Conservation (phyloP, 495 filamentous ascomycete genomes). For the Penicillium desertorum region DNA sequence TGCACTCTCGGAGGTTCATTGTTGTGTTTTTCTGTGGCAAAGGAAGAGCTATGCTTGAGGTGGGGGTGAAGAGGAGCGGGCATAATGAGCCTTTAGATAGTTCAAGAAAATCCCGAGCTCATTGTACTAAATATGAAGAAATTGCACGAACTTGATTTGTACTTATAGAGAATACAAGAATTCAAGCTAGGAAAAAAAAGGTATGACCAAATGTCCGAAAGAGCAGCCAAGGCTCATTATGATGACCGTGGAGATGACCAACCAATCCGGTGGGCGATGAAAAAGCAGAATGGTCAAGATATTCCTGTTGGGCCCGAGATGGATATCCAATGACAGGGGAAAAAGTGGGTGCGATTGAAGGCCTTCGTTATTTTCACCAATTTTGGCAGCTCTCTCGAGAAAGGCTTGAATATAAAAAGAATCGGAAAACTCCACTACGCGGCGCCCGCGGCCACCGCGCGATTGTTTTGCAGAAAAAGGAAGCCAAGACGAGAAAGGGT, state of each 20-base stretch:
- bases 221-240: background rate
- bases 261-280: too few species aligned
- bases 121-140: background rate
- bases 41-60: slow-evolving; percentile 25
- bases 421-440: background rate
- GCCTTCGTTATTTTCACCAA: background rate
- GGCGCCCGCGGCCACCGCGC: slow-evolving; percentile 20
- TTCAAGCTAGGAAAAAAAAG: background rate
- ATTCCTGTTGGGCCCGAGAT: background rate
- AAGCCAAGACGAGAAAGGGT: slow-evolving; percentile 27
- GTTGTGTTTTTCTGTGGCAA: slow-evolving; percentile 21
- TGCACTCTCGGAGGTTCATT: slow-evolving; percentile 32
- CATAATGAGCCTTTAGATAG: slow-evolving; percentile 24
- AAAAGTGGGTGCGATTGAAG: background rate
- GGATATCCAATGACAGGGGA: background rate
- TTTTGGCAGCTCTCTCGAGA: background rate
- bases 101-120: background rate
- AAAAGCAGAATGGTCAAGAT: background rate
- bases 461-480: slow-evolving; percentile 20
- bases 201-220: background rate
- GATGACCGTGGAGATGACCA: background rate
- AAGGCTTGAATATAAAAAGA: background rate
- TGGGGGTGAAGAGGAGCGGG: slow-evolving; percentile 34
- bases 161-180: background rate
- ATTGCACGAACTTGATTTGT: background rate